Conservation (phyloP, 192 early-diverging fungal species). For the Chytriomyces sp. region DNA sequence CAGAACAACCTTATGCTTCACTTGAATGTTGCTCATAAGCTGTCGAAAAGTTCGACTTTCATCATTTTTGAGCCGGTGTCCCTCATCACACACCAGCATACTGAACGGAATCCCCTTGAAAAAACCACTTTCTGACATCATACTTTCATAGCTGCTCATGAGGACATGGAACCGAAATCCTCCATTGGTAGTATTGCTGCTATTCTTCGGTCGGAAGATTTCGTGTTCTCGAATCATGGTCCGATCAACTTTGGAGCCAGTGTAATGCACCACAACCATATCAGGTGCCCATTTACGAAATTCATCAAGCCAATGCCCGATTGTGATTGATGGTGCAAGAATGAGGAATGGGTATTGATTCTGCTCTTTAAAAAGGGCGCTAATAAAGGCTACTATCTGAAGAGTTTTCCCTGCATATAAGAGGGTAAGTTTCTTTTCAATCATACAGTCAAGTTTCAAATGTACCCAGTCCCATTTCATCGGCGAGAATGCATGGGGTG, state of each 20-base stretch:
- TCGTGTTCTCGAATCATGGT: slow-evolving; percentile 60
- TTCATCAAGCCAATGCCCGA: slow-evolving; percentile 74
- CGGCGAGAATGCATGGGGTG: slow-evolving; percentile 69
- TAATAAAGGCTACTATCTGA: slow-evolving; percentile 70
- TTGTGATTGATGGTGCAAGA: slow-evolving; percentile 67
- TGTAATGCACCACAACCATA: slow-evolving; percentile 60
- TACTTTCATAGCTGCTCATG: slow-evolving; percentile 66
- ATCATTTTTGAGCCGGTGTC: slow-evolving; percentile 80
- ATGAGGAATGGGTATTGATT: slow-evolving; percentile 67
- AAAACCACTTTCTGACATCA: slow-evolving; percentile 50
- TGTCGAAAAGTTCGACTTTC: slow-evolving; percentile 59
- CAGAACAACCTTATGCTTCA: slow-evolving; percentile 62
- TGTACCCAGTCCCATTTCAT: slow-evolving; percentile 75
- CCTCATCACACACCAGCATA: slow-evolving; percentile 75
- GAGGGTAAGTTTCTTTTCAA: background rate
- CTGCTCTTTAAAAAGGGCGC: slow-evolving; percentile 51
- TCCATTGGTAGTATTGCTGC: background rate
- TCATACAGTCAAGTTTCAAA: background rate
- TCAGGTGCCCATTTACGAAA: slow-evolving; percentile 74
- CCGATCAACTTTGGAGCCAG: slow-evolving; percentile 53
- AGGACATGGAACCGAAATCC: slow-evolving; percentile 71
- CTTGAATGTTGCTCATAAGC: slow-evolving; percentile 54
- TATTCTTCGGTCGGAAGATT: slow-evolving; percentile 38
- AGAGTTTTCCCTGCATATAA: slow-evolving; percentile 61
- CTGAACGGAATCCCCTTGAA: slow-evolving; percentile 65